Evolutionary conservation across 805 yeast genomes (phyloP), one percentile per base, ranked within the genome.

Genomic region (Zygosaccharomyces bisporus): DNA sequence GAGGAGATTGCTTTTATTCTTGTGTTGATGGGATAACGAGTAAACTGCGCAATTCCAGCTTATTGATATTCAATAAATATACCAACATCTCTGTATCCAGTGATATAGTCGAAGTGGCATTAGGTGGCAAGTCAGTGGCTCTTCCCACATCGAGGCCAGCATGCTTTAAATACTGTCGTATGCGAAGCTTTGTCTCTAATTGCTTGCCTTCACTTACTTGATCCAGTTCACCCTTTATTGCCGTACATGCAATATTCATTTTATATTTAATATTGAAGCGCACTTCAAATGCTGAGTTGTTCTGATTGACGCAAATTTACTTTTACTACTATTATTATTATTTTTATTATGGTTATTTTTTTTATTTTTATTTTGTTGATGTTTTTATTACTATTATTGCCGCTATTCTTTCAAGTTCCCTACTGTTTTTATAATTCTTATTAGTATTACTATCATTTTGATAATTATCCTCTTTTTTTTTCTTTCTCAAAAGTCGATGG

Each of bases 1-100:
- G 40, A 4, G 4, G 10, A 4, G 33, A 24, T 4, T n/a, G 9
- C 16, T 24, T 21, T 16, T 4, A 9, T 6, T 9, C 35, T 20
- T 39, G 25, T 4, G 33, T 7, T 14, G 13, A 2, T 25, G 35
- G 19, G n/a, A 30, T n/a, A 18, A 5, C 10, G 6, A 13, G 8
- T 2, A 14, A 21, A 17, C 19, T 30, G 17, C 3, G 21, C 35
- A n/a, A n/a, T 20, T 13, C 24, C 18, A 38, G 30, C n/a, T 43
- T 44, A 29, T 42, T 47, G 40, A 44, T 23, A 12, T 30, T 29
- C 41, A 47, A 34, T 14, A 47, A 35, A 13, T 19, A 17, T 30
- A 44, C 32, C 4, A 47, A 32, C 41, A 47, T 33, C 23, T 47
- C 51, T 6, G 51, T 34, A 33, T 47, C 48, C 14, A 47, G 43